phyloP scores from a whole-genome alignment of 495 filamentous ascomycete genomes.

The Cercophora sp. region DNA sequence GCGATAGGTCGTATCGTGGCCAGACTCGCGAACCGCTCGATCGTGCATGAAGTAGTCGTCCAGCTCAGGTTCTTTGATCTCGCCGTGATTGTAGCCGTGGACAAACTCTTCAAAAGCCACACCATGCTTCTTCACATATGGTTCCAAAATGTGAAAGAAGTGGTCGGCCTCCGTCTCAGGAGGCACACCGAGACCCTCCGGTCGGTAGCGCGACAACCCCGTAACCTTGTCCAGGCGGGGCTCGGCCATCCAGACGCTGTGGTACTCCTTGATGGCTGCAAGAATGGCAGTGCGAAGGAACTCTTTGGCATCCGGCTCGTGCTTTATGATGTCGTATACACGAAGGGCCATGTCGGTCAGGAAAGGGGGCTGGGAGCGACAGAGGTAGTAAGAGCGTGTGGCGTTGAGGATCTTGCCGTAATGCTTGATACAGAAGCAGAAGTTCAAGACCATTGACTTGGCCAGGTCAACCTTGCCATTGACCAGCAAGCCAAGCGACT shows the following conservation, averaged over 20 bases:
- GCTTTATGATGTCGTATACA: slow-evolving; percentile 81
- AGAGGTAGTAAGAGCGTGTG: slow-evolving; percentile 91
- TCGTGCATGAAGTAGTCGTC: slow-evolving; percentile 96
- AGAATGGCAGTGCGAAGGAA: slow-evolving; percentile 75
- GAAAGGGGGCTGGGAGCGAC: slow-evolving; percentile 91
- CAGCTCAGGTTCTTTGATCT: slow-evolving; percentile 78
- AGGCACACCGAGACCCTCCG: slow-evolving; percentile 84
- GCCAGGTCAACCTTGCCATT: slow-evolving; percentile 78
- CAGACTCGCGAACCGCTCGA: slow-evolving; percentile 90
- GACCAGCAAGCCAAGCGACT: slow-evolving; percentile 77
- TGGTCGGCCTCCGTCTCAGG: slow-evolving; percentile 90
- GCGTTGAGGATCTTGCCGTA: slow-evolving; percentile 98
- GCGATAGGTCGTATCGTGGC: slow-evolving; percentile 92
- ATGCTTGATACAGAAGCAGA: slow-evolving; percentile 96
- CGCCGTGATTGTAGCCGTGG: slow-evolving; percentile 71
- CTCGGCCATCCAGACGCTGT: slow-evolving; percentile 79
- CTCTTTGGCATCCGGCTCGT: slow-evolving; percentile 68
- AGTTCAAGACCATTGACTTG: slow-evolving; percentile 91
- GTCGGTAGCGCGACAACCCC: slow-evolving; percentile 86
- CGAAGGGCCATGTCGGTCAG: slow-evolving; percentile 94
- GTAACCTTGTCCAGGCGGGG: slow-evolving; percentile 76
- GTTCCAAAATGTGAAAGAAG: slow-evolving; percentile 80
- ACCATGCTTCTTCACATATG: slow-evolving; percentile 79
- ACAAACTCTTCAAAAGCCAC: slow-evolving; percentile 82
- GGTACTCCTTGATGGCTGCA: slow-evolving; percentile 95